These are phyloP conservation scores for Trifolium fragiferum DNA, from an alignment of 306 rosid genomes.

Conservation along the genomic window DNA sequence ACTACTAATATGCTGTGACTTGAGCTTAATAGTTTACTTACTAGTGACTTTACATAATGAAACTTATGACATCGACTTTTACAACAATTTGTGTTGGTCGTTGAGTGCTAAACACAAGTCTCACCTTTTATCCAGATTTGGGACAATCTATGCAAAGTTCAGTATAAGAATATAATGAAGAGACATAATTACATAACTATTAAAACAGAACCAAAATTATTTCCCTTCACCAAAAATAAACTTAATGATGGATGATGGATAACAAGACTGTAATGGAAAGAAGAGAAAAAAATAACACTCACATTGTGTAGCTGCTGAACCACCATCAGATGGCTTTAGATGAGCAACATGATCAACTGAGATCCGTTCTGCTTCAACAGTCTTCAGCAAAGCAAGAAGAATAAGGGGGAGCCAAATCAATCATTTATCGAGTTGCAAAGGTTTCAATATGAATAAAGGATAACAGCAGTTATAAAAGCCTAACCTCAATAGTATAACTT, in stretches of 20 bases:
- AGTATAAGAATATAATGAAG: slow-evolving; percentile 30
- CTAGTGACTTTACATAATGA: background rate
- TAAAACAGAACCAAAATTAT: slow-evolving; percentile 1
- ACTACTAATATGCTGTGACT: background rate
- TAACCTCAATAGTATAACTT: slow-evolving; percentile 93
- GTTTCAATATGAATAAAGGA: slow-evolving; percentile 24
- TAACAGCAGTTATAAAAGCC: slow-evolving; percentile 38
- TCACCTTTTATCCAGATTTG: slow-evolving; percentile 19
- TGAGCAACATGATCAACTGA: slow-evolving; percentile 99
- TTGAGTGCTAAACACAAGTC: background rate
- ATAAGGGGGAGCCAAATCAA: slow-evolving; percentile 15
- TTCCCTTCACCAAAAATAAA: slow-evolving; percentile 21
- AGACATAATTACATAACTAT: slow-evolving; percentile 14
- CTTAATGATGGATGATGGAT: slow-evolving; percentile 7
- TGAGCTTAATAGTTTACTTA: background rate
- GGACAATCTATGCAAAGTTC: slow-evolving; percentile 16
- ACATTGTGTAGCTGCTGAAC: slow-evolving; percentile 97
- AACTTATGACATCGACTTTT: background rate
- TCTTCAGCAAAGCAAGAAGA: slow-evolving; percentile 50
- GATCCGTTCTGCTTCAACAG: slow-evolving; percentile 98
- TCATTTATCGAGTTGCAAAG: slow-evolving; percentile 6
- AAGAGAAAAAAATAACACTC: slow-evolving; percentile 41
- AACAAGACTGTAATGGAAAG: slow-evolving; percentile 31
- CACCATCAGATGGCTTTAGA: slow-evolving; percentile 98
- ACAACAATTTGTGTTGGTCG: background rate